Base-by-base conservation (phyloP, 148 eudicot genomes). In the Simmondsia chinensis region DNA sequence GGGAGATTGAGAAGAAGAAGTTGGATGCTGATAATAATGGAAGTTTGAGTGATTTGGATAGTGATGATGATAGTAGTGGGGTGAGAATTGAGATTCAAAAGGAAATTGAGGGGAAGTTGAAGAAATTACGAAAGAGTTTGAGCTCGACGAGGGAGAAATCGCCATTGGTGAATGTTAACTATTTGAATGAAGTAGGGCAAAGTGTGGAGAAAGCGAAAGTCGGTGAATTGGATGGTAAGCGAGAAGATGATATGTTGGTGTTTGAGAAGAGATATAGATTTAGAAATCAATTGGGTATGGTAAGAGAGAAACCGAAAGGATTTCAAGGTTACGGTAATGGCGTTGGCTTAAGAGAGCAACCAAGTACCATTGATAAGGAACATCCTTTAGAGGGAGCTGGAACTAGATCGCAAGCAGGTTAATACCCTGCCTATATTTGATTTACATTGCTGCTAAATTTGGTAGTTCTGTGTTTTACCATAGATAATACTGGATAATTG, bases 251-350 rank as follows among this genome's bases (percentile, higher is more conserved):
- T 30, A 64, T 50, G 17, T 51, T 79, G 59, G 48, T 71, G 61
- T 69, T 69, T 59, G 61, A 65, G 50, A 73, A 59, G 67, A 85
- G 76, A 68, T 44, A 50, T 40, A 72, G 60, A 42, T 76, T 66
- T 53, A 73, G 69, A 65, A 73, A 59, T 48, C 58, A 52, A 7
- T 14, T 46, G 28, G 30, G 39, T 37, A 36, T 40, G 14, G 16
- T 54, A n/a, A 41, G 53, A 21, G 74, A 81, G 27, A 73, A 60
- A 59, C 82, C 91, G 0, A 79, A 78, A 60, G 87, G 87, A 13
- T 79, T 78, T 72, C 44, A 42, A 39, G 69, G 69, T 23, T 29
- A 22, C 15, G 52, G 56, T 20, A 58, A 42, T 56, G 18, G 10
- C 21, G 25, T 18, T 23, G 55, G 33, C 48, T 20, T 22, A 12